Base-by-base conservation (phyloP, 495 filamentous ascomycete genomes). In the Penicillium pancosmium region DNA sequence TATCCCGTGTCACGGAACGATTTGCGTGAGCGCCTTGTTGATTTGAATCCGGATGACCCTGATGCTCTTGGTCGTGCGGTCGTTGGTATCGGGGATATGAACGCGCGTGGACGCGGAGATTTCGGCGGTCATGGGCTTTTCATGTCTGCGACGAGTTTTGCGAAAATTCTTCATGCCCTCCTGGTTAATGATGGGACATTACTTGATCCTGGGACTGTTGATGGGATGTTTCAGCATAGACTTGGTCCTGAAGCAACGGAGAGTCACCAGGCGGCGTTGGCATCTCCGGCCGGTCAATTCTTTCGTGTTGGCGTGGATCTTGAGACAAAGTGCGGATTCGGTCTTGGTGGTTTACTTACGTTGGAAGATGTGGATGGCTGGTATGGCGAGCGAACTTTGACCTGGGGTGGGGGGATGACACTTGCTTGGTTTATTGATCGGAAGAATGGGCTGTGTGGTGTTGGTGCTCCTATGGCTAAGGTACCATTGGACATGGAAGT, bases 51-150 rank as follows among this genome's bases (percentile, higher is more conserved):
- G 1, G 55, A 60, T 23, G 68, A 73, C 31, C 62, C 59, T 0
- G 63, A 69, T 23, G 68, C 48, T 9, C 38, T 69, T 13, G 66
- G 68, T 1, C 53, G 44, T 15, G 66, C 70, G 4, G 68, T 73
- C 3, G 23, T 70, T 5, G 73, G 63, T 21, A 60, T 65, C 41
- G 54, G 66, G 43, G 62, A 68, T 60, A 60, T 61, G 25, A 70
- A 74, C 31, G 48, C 40, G 38, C 63, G 61, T 35, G 55, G 57
- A 3, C 52, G 46, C 9, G 74, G 78, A 15, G 73, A 79, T 56
- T 69, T 79, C 27, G 86, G 83, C 2, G 86, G 86, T 1, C 75
- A 74, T 10, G 86, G 86, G 1, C 38, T 81, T 18, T 85, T 73
- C 51, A 70, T 76, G 5, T 68, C 74, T 0, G 76, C 80, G 5